Evolutionary conservation across 208 protist species (phyloP), one percentile per base, ranked within the genome.

Genomic region (Leishmania martiniquensis): DNA sequence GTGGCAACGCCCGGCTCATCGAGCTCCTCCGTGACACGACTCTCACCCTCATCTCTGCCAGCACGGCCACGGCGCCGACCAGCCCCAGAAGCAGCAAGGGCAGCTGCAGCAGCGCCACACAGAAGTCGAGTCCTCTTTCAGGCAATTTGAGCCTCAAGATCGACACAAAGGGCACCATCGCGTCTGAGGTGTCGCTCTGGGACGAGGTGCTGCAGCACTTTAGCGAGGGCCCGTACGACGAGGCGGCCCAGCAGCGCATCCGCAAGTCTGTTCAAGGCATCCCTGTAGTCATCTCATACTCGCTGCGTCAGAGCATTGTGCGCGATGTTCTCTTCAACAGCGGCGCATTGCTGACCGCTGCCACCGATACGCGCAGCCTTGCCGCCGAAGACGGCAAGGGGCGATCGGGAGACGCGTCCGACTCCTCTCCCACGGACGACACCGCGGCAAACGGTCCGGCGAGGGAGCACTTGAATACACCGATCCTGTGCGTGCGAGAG

Each of bases 91-190:
- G 25, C n/a, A 34, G 34, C 69, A 54, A 22, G 63, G 5, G 44
- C 81, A 70, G 45, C 52, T 22, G 52, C 55, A 25, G 32, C 32
- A 29, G 47, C 49, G 47, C 47, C 29, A 44, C 37, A 57, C 6
- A 55, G 44, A 25, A 49, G 39, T 5, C 25, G n/a, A 44, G 68
- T 57, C 34, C 17, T 44, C 79, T 82, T 45, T 76, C 86, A 6
- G 87, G 91, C 0, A 79, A 80, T 34, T 82, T 95, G 37, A 82
- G 82, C 34, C 75, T 97, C 15, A 93, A 94, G 76, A 93, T 98
- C 29, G 95, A 98, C 82, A 93, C 95, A 0, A 93, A 94, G 63
- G 87, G 92, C 82, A 97, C 92, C 25, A 79, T 98, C n/a, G 95
- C 93, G 9, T 76, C 87, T 4, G 95, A 98, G 78, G 60, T 74